Conservation (phyloP, 805 yeast species). For the Tetrapisispora pingtungensis region DNA sequence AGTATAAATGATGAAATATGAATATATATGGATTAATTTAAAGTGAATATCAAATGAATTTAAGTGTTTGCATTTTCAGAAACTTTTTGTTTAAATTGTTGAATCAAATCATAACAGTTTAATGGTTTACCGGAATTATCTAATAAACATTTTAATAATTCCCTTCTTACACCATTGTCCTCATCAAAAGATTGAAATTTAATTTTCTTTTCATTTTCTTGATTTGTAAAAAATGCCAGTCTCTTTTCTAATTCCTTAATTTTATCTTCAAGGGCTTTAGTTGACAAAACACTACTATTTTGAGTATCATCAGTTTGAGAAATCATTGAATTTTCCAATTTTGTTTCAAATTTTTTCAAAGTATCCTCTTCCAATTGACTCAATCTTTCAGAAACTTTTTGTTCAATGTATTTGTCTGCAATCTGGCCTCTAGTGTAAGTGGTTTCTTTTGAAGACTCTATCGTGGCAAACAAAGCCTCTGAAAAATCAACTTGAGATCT, state of each 20-base stretch:
- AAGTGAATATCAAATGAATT: not conserved
- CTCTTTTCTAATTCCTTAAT: slow-evolving; percentile 31
- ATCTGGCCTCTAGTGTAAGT: slow-evolving; percentile 64
- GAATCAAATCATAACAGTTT: slow-evolving; percentile 76
- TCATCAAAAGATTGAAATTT: slow-evolving; percentile 14
- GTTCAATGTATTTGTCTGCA: slow-evolving; percentile 56
- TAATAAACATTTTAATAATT: slow-evolving; percentile 48
- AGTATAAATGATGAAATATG: not conserved
- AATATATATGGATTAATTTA: not conserved
- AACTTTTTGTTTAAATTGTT: slow-evolving; percentile 43
- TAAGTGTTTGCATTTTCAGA: not conserved
- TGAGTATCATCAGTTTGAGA: slow-evolving; percentile 22
- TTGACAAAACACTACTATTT: slow-evolving; percentile 18
- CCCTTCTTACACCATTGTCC: slow-evolving; percentile 34
- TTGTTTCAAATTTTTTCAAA: slow-evolving; percentile 40
- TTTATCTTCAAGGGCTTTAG: slow-evolving; percentile 33
- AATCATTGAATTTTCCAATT: slow-evolving; percentile 36
- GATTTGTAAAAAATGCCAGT: slow-evolving; percentile 30
- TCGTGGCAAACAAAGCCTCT: slow-evolving; percentile 50
- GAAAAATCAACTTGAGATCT: slow-evolving; percentile 59
- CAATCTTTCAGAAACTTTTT: slow-evolving; percentile 50
- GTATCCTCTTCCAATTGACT: slow-evolving; percentile 45
- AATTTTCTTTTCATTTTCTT: slow-evolving; percentile 17
- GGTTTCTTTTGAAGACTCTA: slow-evolving; percentile 54
- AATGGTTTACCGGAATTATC: slow-evolving; percentile 55